These are phyloP conservation scores for Elymus sibiricus DNA, from an alignment of 176 grass and related monocot genomes.

Conservation along the genomic window DNA sequence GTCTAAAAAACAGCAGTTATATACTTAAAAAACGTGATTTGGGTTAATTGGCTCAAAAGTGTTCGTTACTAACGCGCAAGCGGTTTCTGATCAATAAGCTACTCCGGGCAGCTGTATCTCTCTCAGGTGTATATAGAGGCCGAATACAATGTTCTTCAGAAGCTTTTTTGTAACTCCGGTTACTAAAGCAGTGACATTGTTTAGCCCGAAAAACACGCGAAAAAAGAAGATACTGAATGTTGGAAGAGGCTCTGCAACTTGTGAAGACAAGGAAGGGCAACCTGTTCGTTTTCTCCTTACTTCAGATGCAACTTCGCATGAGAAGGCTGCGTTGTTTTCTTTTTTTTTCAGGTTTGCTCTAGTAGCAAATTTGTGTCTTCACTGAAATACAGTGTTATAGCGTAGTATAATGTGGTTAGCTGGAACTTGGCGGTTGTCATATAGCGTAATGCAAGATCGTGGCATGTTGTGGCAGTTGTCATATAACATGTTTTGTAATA, in stretches of 20 bases:
- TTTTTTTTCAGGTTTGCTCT: slow-evolving; percentile 18
- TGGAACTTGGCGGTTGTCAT: slow-evolving; percentile 3
- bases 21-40: not conserved
- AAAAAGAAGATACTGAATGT: slow-evolving; percentile 4
- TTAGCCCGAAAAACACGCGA: not conserved
- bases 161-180: slow-evolving; percentile 5
- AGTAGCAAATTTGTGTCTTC: slow-evolving; percentile 17
- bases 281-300: not conserved
- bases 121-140: slow-evolving; percentile 15
- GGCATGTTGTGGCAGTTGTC: not conserved
- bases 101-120: not conserved
- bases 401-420: not conserved
- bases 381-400: not conserved
- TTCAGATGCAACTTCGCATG: not conserved
- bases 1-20: not conserved
- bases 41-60: not conserved
- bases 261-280: slow-evolving; percentile 26
- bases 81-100: slow-evolving; percentile 23
- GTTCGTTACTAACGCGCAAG: slow-evolving; percentile 22
- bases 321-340: slow-evolving; percentile 7
- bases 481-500: not conserved
- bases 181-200: slow-evolving; percentile 6
- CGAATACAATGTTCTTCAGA: not conserved
- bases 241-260: slow-evolving; percentile 26
- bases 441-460: slow-evolving; percentile 13